A percentile compares a stretch with the other conserved stretches of the same genome.
Evolutionary conservation across 176 grass and related monocot genomes (phyloP).

Genomic region (Raddia distichophylla): DNA sequence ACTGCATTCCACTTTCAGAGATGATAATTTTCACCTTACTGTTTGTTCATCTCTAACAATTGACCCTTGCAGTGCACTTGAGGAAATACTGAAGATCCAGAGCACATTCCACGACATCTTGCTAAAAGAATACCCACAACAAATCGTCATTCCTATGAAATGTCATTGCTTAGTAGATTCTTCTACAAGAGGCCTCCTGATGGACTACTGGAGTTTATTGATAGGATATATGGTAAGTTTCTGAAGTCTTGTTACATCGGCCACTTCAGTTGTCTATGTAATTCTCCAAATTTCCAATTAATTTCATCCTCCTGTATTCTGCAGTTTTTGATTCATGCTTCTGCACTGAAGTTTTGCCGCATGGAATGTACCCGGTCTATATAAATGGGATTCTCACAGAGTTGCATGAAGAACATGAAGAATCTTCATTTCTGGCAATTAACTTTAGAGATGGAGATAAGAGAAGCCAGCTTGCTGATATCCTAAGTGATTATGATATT

Average conservation of each 20-base stretch:
- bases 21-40: conserved; percentile 19
- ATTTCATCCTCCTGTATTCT: conserved; percentile 42
- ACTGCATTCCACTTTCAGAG: conserved; percentile 15
- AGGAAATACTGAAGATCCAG: conserved; percentile 3
- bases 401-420: conserved; percentile 79
- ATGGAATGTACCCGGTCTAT: conserved; percentile 88
- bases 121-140: not conserved
- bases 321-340: conserved; percentile 99
- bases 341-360: conserved; percentile 85
- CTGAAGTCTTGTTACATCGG: conserved; percentile 16
- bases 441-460: conserved; percentile 97
- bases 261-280: conserved; percentile 4
- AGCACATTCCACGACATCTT: not conserved
- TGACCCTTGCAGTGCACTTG: conserved; percentile 26
- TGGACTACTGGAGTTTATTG: conserved; percentile 92
- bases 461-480: conserved; percentile 82
- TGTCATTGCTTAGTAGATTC: conserved; percentile 99
- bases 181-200: conserved; percentile 98
- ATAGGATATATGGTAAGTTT: conserved; percentile 83
- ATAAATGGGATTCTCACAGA: conserved; percentile 83
- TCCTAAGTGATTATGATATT: conserved; percentile 72
- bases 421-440: conserved; percentile 85
- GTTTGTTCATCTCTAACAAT: conserved; percentile 20
- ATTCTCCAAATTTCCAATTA: conserved; percentile 2
- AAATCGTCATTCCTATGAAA: conserved; percentile 56